Evolutionary conservation across 257 asterid genomes (phyloP).

Genomic region (Mitragyna speciosa): DNA sequence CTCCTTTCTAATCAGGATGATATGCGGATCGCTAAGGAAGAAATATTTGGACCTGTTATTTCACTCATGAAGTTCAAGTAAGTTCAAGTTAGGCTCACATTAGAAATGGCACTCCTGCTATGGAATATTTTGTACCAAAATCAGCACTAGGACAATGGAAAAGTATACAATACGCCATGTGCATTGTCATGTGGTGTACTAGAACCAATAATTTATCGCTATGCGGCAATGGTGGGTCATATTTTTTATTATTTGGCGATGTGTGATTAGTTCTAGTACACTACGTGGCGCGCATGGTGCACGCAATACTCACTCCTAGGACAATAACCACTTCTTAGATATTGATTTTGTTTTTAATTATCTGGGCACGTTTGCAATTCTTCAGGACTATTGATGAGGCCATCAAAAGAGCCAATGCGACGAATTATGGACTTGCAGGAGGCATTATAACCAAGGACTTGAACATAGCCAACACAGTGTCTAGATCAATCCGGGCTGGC

Average conservation of each 20-base stretch:
- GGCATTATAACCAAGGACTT: conserved; percentile 65
- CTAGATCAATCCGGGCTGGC: conserved; percentile 70
- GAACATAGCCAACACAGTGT: conserved; percentile 61
- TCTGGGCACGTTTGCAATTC: not conserved
- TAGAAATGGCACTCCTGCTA: not conserved
- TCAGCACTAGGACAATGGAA: no score
- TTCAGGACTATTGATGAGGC: conserved; percentile 60
- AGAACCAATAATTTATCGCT: no score
- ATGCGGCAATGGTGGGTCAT: no score
- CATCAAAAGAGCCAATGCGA: conserved; percentile 58
- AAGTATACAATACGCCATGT: no score
- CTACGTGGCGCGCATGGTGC: no score
- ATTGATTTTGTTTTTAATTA: not conserved
- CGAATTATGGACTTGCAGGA: conserved; percentile 74
- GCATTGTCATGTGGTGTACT: no score
- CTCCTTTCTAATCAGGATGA: conserved; percentile 48
- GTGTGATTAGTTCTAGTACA: no score
- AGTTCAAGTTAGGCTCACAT: conserved; percentile 4
- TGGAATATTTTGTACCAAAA: not conserved
- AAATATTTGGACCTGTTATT: conserved; percentile 87
- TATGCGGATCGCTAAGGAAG: conserved; percentile 76
- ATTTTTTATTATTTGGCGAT: no score
- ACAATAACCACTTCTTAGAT: no score
- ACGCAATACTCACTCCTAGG: no score
- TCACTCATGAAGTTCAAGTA: conserved; percentile 79